Evolutionary conservation across 163 green algal genomes (phyloP), one percentile per base, ranked within the genome.

Genomic region (Coccomyxa subellipsoidea): DNA sequence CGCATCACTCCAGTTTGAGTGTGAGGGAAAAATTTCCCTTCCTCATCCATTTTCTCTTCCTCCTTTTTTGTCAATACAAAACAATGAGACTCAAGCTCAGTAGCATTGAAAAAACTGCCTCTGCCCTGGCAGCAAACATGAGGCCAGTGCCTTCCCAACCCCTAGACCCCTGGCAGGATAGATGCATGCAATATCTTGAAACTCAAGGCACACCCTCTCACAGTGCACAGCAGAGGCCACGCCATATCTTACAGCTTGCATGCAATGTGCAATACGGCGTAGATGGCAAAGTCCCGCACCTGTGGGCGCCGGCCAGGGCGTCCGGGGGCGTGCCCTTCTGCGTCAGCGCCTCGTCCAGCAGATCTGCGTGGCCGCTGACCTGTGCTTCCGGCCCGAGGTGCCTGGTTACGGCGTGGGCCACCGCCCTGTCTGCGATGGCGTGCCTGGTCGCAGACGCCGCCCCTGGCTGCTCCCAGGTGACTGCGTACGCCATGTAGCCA

Each of bases 401-500:
- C 0, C 86, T 79, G 7, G 10, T 12, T n/a, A 92, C 59, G 12
- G 79, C 84, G 81, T 91, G 84, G 9, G 39, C 21, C n/a, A 95
- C 40, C n/a, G 91, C 82, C 32, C 79, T 78, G 86, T 89, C 85
- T 7, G 82, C 54, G 1, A 92, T 89, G 47, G 79, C 40, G 83
- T 92, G 89, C 5, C 83, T 59, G 81, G 35, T 88, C 40, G 31
- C 80, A 59, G 0, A 81, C 75, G 35, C 31, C 40, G 4, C n/a
- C 81, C 78, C 47, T 21, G 47, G 47, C 47, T 59, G 47, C 23
- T 93, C 87, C 94, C 94, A 97, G 4, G 94, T 87, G 38, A 95
- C 89, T 9, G 93, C 86, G 89, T 97, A 93, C 23, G 69, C 84
- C 69, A 97, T 96, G 39, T 88, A 90, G 69, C 93, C 94, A 73